Evolutionary conservation across 305 asterid species (phyloP).

Genomic region (Rubia peregrina): DNA sequence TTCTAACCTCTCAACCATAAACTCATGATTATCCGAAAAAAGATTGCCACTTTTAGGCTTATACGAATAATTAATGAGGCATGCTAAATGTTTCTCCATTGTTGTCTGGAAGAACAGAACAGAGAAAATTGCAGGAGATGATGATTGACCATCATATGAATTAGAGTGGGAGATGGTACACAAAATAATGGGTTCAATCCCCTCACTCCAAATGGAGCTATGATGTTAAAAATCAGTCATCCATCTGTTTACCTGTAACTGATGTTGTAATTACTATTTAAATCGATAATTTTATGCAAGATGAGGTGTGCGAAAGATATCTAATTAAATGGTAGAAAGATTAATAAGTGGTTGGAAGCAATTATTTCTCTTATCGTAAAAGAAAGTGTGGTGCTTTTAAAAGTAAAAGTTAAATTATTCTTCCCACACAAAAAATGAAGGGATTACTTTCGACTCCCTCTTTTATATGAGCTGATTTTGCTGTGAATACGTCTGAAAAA

Average conservation of each 20-base stretch:
- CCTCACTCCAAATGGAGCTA: slow-evolving; percentile 12
- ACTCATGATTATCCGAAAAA: slow-evolving; percentile 17
- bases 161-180: slow-evolving; percentile 22
- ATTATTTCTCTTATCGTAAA: no score
- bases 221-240: not conserved
- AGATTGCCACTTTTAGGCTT: slow-evolving; percentile 24
- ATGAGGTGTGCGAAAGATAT: no score
- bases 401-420: no score
- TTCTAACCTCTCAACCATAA: slow-evolving; percentile 29
- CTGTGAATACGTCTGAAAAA: no score
- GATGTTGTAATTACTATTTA: no score
- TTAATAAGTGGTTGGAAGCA: no score
- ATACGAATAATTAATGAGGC: slow-evolving; percentile 19
- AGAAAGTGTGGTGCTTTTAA: no score
- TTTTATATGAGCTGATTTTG: no score
- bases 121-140: slow-evolving; percentile 15
- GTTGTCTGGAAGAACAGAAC: slow-evolving; percentile 1
- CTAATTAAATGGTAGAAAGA: no score
- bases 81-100: slow-evolving; percentile 19
- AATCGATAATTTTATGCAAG: no score
- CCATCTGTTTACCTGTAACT: not conserved
- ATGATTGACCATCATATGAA: slow-evolving; percentile 42
- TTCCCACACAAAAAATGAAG: no score
- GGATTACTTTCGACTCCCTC: no score
- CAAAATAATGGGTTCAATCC: slow-evolving; percentile 1